Base-by-base conservation (phyloP, 2,329 filamentous ascomycete genomes). In the Leptoxyphium fumago region DNA sequence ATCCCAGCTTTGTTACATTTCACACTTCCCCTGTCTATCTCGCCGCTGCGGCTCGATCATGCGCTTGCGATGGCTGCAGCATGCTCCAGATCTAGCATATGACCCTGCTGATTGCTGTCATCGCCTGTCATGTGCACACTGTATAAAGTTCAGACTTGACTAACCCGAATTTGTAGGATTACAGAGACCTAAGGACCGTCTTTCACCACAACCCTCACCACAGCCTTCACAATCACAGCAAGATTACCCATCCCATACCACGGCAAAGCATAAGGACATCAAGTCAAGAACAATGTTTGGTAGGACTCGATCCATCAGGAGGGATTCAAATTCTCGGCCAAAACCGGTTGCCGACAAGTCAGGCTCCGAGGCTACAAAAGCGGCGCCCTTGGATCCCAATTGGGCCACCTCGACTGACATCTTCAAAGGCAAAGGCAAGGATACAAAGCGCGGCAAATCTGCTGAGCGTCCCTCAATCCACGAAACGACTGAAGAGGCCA, bases 361-460 rank as follows among this genome's bases (percentile, higher is more conserved):
- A 32, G 43, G 15, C 40, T 43, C 29, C 46, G 40, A 43, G 44
- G 51, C 30, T 48, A 53, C 51, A 9, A 56, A 53, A 26, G 57
- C 56, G 10, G 57, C 57, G 41, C 54, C 56, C 29, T 41, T 55
- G 3, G 44, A 51, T 38, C 50, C 50, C 13, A 52, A 55, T 34
- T 55, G 52, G 54, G 50, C 50, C 30, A 49, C 48, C 9, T 18
- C 39, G 13, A 46, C 51, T 28, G 50, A 59, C 34, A 44, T 53
- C 44, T 48, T 53, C 15, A 45, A 50, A 46, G 34, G 29, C 29
- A 50, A 53, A 43, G 44, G 42, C 45, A 56, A 50, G 29, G 52
- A 54, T 39, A 51, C 48, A 38, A 48, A 45, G 45, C 56, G 58
- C 30, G 58, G 58, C 39, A 59, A 59, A 46, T 59, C 57, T 8